phyloP scores from a whole-genome alignment of 1,139 yeast genomes.

The Trichomonascaceae sp. region DNA sequence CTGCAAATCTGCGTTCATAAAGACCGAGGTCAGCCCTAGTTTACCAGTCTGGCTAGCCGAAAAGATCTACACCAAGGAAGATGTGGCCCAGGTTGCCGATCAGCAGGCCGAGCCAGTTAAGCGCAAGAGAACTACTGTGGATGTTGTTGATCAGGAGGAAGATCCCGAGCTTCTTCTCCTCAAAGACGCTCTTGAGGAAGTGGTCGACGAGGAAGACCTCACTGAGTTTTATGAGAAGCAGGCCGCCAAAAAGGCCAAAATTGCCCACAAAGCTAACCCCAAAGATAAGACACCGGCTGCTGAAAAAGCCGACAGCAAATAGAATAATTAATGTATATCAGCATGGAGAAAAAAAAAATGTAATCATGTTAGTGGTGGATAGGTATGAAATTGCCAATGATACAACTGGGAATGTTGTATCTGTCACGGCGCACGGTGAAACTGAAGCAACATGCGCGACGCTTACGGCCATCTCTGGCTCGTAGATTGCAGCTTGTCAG shows the following conservation, averaged over 20 bases:
- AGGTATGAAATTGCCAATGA: constrained; percentile 92
- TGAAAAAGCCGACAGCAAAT: constrained; percentile 1
- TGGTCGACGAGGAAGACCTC: constrained; percentile 54
- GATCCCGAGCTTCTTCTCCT: constrained; percentile 40
- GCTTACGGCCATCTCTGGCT: constrained; percentile 68
- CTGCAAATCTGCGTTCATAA: constrained; percentile 48
- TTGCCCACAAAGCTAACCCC: constrained; percentile 1
- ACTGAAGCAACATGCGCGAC: constrained; percentile 84
- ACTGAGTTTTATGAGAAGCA: constrained; percentile 27
- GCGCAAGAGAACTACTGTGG: constrained; percentile 15
- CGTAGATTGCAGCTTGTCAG: constrained; percentile 81
- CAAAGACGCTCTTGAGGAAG: constrained; percentile 69
- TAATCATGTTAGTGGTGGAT: constrained; percentile 30
- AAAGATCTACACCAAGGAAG: constrained; percentile 39
- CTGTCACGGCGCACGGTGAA: constrained; percentile 88
- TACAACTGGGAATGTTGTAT: constrained; percentile 91
- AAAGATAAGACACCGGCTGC: not conserved
- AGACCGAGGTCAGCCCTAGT: constrained; percentile 63
- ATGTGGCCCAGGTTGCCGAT: constrained; percentile 21
- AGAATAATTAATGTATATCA: constrained; percentile 1
- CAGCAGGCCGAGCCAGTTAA: constrained; percentile 22
- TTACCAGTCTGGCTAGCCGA: constrained; percentile 70
- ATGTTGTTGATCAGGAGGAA: constrained; percentile 18
- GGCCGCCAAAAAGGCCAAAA: constrained; percentile 10
- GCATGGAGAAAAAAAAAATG: not conserved